phyloP scores from a whole-genome alignment of 306 rosid genomes.

The Prunus armeniaca region DNA sequence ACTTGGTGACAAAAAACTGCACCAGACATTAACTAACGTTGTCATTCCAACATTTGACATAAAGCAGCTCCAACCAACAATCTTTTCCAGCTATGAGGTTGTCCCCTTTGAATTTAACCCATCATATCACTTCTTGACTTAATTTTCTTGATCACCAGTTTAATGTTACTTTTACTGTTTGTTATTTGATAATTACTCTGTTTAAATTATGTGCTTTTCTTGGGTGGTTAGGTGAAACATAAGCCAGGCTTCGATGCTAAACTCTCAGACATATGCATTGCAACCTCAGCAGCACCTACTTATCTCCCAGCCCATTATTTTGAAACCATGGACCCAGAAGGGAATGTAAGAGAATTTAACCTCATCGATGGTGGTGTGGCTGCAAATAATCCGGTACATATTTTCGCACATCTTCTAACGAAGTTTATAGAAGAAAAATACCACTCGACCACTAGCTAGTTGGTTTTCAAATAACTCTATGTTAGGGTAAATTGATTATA shows the following conservation, averaged over 20 bases:
- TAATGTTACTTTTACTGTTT: too few species aligned
- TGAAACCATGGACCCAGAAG: constrained; percentile 29
- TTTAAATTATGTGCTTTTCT: not conserved
- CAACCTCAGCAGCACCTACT: constrained; percentile 73
- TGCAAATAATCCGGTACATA: constrained; percentile 54
- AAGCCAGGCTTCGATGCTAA: constrained; percentile 25
- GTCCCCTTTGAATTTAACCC: too few species aligned
- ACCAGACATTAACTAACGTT: constrained; percentile 46
- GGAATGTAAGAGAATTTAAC: constrained; percentile 33
- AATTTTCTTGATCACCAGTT: too few species aligned
- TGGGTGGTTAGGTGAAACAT: constrained; percentile 30
- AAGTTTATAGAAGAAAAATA: too few species aligned
- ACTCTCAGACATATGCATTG: constrained; percentile 55
- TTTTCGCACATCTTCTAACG: not conserved
- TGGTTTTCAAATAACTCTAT: too few species aligned
- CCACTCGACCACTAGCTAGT: too few species aligned
- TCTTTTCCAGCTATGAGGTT: constrained; percentile 53
- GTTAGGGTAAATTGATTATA: too few species aligned
- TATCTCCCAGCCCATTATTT: constrained; percentile 65
- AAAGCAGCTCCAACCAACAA: constrained; percentile 39
- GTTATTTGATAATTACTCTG: too few species aligned
- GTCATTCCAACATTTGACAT: constrained; percentile 30
- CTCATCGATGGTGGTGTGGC: constrained; percentile 64
- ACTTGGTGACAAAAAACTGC: constrained; percentile 28
- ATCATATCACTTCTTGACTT: not conserved